phyloP scores from a whole-genome alignment of 78 protist genomes.

The Dictyostelium intermedium region DNA sequence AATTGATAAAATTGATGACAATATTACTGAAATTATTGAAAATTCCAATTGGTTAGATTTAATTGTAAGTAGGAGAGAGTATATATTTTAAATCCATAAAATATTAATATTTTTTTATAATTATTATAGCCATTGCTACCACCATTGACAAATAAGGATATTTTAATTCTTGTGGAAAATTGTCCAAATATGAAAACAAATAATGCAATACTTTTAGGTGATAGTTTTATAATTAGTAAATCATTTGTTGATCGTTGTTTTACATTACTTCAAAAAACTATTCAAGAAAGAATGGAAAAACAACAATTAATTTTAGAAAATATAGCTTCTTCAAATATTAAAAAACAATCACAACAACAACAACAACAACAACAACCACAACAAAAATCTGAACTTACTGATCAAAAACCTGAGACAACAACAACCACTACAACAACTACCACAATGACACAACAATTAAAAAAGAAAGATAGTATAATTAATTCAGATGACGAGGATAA shows the following conservation, averaged over 20 bases:
- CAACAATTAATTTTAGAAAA: neutral
- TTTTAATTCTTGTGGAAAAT: neutral
- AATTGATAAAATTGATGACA: constrained; percentile 32
- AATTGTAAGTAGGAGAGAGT: neutral
- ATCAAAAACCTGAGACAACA: neutral
- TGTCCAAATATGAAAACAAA: constrained; percentile 53
- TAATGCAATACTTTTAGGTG: constrained; percentile 47
- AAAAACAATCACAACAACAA: neutral
- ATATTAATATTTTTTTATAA: neutral
- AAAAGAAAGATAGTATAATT: neutral
- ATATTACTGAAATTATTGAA: constrained; percentile 30
- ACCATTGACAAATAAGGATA: constrained; percentile 42
- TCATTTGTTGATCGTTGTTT: constrained; percentile 67
- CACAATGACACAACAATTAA: neutral
- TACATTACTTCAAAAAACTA: constrained; percentile 7
- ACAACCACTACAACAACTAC: neutral
- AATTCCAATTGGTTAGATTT: constrained; percentile 48
- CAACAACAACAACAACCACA: neutral
- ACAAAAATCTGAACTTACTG: neutral
- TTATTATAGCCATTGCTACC: constrained; percentile 29
- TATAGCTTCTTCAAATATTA: neutral
- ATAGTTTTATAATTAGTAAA: constrained; percentile 30
- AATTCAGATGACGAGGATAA: neutral
- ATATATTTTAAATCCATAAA: neutral
- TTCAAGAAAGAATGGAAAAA: constrained; percentile 59